Percentiles rank a stretch among this genome's conserved stretches.
Evolutionary conservation across 768 basidiomycete species (phyloP).

Genomic region (Dentipellis sp.): DNA sequence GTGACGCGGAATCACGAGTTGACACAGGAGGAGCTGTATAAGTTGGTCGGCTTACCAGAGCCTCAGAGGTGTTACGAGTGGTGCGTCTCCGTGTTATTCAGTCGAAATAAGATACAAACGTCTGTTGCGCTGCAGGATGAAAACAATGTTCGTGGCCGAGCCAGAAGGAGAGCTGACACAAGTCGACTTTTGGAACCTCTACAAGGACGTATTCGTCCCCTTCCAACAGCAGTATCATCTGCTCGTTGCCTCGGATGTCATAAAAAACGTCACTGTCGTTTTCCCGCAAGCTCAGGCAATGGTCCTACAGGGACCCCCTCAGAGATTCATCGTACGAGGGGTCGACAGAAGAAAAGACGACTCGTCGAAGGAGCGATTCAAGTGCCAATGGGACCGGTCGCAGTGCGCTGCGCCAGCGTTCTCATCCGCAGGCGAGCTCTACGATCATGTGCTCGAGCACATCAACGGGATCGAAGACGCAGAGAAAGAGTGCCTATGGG

Average conservation of each 20-base stretch:
- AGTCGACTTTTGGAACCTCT: slow-evolving; percentile 92
- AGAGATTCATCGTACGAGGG: slow-evolving; percentile 82
- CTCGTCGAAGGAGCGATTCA: slow-evolving; percentile 50
- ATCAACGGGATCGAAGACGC: slow-evolving; percentile 34
- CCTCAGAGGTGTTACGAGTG: slow-evolving; percentile 81
- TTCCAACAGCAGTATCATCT: slow-evolving; percentile 48
- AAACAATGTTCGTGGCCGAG: slow-evolving; percentile 71
- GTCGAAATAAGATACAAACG: neutral
- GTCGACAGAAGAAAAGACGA: slow-evolving; percentile 61
- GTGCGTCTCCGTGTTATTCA: slow-evolving; percentile 28
- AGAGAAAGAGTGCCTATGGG: slow-evolving; percentile 61
- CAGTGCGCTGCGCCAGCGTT: slow-evolving; percentile 42
- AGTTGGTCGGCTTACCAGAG: slow-evolving; percentile 48
- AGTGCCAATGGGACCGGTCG: slow-evolving; percentile 69
- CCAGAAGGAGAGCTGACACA: slow-evolving; percentile 80
- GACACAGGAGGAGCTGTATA: slow-evolving; percentile 59
- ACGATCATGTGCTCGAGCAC: slow-evolving; percentile 54
- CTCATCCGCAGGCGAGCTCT: slow-evolving; percentile 52
- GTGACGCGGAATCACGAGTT: slow-evolving; percentile 53
- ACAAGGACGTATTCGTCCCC: slow-evolving; percentile 73
- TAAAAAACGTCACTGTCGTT: slow-evolving; percentile 82
- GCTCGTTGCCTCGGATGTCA: slow-evolving; percentile 85
- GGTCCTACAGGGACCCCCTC: slow-evolving; percentile 64
- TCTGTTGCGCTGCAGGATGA: slow-evolving; percentile 52
- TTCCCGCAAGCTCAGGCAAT: slow-evolving; percentile 84